Percentiles rank a stretch among this genome's conserved stretches.
Conservation (phyloP, 208 protist species). For the Leptomonas seymouri region DNA sequence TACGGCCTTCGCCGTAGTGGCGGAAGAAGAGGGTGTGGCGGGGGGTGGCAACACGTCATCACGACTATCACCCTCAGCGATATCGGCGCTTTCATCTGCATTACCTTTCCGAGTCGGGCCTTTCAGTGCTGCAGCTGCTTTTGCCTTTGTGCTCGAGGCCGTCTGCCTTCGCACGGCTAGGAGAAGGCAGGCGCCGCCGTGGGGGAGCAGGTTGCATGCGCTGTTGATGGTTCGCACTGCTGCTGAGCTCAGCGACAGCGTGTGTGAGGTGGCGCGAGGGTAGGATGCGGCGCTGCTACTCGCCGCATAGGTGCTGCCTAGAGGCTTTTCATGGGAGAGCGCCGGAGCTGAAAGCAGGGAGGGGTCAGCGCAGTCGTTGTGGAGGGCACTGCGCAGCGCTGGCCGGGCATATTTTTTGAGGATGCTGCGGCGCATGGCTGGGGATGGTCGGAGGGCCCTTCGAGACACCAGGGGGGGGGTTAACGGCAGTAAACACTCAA, state of each 20-base stretch:
- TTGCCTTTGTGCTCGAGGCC: not conserved
- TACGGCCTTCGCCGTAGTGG: not conserved
- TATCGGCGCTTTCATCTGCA: not conserved
- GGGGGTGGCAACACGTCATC: not conserved
- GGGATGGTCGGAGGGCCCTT: too few species aligned
- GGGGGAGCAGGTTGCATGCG: not conserved
- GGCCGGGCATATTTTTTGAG: slow-evolving; percentile 1
- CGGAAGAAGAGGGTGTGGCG: not conserved
- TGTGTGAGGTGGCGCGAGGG: not conserved
- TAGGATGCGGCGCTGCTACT: not conserved
- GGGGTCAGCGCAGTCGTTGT: not conserved
- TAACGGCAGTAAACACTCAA: too few species aligned
- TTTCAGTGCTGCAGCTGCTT: not conserved
- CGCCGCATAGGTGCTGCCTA: too few species aligned
- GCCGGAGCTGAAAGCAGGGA: not conserved
- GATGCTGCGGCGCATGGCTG: not conserved
- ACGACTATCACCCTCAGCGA: not conserved
- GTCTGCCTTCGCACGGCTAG: slow-evolving; percentile 13
- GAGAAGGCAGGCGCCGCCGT: not conserved
- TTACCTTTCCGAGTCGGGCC: not conserved
- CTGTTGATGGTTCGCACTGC: not conserved
- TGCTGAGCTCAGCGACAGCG: not conserved
- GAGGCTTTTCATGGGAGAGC: not conserved
- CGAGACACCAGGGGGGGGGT: too few species aligned
- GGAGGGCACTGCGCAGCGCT: not conserved